Base-by-base conservation (phyloP, 257 asterid species). In the Scutellaria minor region DNA sequence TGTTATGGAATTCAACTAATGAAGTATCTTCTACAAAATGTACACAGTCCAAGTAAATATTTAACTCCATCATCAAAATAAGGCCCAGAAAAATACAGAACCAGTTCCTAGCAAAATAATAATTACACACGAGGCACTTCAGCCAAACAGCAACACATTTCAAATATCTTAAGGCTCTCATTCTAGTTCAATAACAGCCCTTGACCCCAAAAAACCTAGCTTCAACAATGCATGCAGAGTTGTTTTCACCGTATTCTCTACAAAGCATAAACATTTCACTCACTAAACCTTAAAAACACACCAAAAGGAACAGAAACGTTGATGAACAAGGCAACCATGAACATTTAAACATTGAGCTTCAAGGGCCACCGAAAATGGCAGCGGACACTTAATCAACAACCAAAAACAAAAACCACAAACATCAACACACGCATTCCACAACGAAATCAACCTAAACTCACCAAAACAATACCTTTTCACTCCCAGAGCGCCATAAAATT, bases 211-310 rank as follows among this genome's bases (percentile, higher is more conserved):
- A 58, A 54, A 44, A 15, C 66, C 39, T 9, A n/a, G 67, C 24
- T 62, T 64, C 54, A 55, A 74, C 84, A 77, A 51, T 79, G 81
- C 84, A 83, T 83, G 87, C 87, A 83, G 67, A 50, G 76, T 31
- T 31, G 70, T 70, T 76, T 10, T 18, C 71, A 56, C 10, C 46
- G n/a, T 9, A 18, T 3, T 35, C 44, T 14, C 62, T 1, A 20
- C 53, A 41, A 22, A 31, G 24, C 68, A 22, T 31, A 27, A 24
- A 42, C 51, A 75, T 18, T 56, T 7, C 39, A 68, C 72, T 64
- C 69, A 37, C 31, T 24, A 9, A 71, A 44, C 53, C 37, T 53
- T 15, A 57, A 37, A 63, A 35, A 50, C n/a, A 14, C 63, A 58
- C 53, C 24, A 31, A 65, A 73, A 57, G 6, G 57, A 55, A 56